A percentile compares a stretch with the other conserved stretches of the same genome.
Conservation (phyloP, 2,329 filamentous ascomycete species). For the Calycina herbarum region DNA sequence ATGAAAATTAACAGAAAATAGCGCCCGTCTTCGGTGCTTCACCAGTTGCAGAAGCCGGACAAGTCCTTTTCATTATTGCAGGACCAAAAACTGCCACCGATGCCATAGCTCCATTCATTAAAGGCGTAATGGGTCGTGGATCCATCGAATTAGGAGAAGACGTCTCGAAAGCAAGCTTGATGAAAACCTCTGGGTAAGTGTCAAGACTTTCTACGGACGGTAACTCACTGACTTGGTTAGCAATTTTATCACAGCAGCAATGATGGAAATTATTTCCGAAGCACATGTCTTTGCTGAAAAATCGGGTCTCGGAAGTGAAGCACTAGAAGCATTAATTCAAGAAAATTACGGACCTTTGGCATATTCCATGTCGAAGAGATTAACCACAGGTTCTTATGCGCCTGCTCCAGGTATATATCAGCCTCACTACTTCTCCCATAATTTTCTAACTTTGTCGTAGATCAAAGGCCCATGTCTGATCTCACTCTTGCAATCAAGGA, state of each 20-base stretch:
- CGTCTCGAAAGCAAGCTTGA: slow-evolving; percentile 42
- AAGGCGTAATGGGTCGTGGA: slow-evolving; percentile 44
- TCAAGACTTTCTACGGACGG: not conserved
- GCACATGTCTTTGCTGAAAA: slow-evolving; percentile 48
- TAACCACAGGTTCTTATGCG: slow-evolving; percentile 45
- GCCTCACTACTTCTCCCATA: not conserved
- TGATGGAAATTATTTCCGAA: slow-evolving; percentile 48
- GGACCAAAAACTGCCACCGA: slow-evolving; percentile 41
- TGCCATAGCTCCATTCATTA: slow-evolving; percentile 42
- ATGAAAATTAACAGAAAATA: slow-evolving; percentile 41
- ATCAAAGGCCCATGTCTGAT: slow-evolving; percentile 47
- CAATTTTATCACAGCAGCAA: slow-evolving; percentile 41
- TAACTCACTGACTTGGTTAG: slow-evolving; percentile 20
- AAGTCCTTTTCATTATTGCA: slow-evolving; percentile 45
- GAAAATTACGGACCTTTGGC: slow-evolving; percentile 44
- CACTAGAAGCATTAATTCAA: slow-evolving; percentile 44
- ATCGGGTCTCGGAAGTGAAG: slow-evolving; percentile 43
- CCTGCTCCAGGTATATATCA: slow-evolving; percentile 37
- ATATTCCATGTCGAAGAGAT: slow-evolving; percentile 44
- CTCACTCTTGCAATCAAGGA: slow-evolving; percentile 53
- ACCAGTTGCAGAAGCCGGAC: slow-evolving; percentile 44
- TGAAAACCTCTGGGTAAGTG: slow-evolving; percentile 43
- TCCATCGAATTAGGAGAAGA: slow-evolving; percentile 46
- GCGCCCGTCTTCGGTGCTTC: slow-evolving; percentile 48
- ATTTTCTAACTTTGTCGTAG: slow-evolving; percentile 3